phyloP scores from a whole-genome alignment of 2,329 filamentous ascomycete genomes.

The Curvularia spicifera region DNA sequence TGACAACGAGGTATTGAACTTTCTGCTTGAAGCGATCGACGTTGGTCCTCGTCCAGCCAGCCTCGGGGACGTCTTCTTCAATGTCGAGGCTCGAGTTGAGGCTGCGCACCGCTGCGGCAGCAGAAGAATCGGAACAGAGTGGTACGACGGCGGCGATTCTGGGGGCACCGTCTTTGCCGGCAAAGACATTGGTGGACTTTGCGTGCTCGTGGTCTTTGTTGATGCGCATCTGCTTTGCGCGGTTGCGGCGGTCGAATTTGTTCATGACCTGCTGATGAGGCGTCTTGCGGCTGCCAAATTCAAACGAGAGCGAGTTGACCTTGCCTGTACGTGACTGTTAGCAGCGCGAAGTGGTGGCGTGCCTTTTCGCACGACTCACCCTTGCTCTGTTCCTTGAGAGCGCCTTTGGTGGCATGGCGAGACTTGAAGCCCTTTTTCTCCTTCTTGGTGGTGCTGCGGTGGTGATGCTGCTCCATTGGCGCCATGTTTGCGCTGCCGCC shows the following conservation, averaged over 20 bases:
- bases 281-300: conserved; percentile 79
- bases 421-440: conserved; percentile 92
- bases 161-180: conserved; percentile 84
- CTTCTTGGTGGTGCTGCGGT: conserved; percentile 90
- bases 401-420: conserved; percentile 85
- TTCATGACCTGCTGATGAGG: conserved; percentile 97
- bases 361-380: conserved; percentile 58
- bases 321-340: conserved; percentile 66
- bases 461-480: conserved; percentile 75
- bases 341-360: conserved; percentile 1
- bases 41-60: conserved; percentile 67
- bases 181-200: conserved; percentile 79
- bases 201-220: conserved; percentile 84
- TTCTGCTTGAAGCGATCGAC: conserved; percentile 96
- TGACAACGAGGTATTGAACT: conserved; percentile 79
- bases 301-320: conserved; percentile 64
- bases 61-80: conserved; percentile 66
- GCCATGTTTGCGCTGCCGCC: conserved; percentile 71
- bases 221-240: conserved; percentile 87
- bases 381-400: conserved; percentile 83
- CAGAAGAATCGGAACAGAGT: conserved; percentile 75
- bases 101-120: conserved; percentile 68
- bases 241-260: conserved; percentile 93
- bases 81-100: conserved; percentile 84
- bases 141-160: conserved; percentile 88